These are phyloP conservation scores for Brassica carinata DNA, from an alignment of 345 rosid species.

Conservation along the genomic window DNA sequence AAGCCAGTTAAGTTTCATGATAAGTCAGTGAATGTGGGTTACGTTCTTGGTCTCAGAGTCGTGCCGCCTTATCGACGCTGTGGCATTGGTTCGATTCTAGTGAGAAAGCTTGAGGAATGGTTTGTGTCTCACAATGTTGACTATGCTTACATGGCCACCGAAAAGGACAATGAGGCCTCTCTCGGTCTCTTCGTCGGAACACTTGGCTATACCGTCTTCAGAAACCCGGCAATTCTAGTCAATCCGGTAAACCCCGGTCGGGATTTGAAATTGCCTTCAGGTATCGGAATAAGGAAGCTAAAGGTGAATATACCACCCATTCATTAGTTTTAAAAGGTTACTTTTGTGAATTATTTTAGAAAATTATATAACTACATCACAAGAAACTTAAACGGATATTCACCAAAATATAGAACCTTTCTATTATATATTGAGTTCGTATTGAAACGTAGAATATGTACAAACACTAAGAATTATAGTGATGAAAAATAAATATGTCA, in stretches of 20 bases:
- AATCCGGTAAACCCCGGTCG: constrained; percentile 56
- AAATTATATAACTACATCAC: not conserved
- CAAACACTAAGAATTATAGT: not conserved
- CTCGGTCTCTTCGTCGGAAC: constrained; percentile 52
- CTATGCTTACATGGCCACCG: constrained; percentile 77
- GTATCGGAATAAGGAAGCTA: constrained; percentile 51
- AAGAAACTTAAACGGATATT: not conserved
- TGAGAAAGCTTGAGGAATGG: constrained; percentile 70
- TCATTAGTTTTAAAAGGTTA: not conserved
- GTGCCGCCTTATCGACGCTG: constrained; percentile 57
- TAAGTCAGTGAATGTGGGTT: constrained; percentile 59
- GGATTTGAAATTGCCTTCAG: constrained; percentile 35
- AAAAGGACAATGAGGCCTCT: constrained; percentile 73
- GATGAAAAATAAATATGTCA: not conserved
- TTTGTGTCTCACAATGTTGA: constrained; percentile 54
- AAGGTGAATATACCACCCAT: constrained; percentile 20
- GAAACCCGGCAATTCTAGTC: constrained; percentile 66
- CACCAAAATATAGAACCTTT: not conserved
- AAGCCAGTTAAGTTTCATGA: constrained; percentile 55
- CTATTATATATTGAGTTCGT: not conserved
- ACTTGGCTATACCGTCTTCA: constrained; percentile 57
- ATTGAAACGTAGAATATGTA: not conserved
- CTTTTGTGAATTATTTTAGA: not conserved
- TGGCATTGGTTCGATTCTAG: constrained; percentile 62
- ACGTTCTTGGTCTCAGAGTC: constrained; percentile 67